Base-by-base conservation (phyloP, 176 grass and related monocot genomes). In the Bromus sterilis region DNA sequence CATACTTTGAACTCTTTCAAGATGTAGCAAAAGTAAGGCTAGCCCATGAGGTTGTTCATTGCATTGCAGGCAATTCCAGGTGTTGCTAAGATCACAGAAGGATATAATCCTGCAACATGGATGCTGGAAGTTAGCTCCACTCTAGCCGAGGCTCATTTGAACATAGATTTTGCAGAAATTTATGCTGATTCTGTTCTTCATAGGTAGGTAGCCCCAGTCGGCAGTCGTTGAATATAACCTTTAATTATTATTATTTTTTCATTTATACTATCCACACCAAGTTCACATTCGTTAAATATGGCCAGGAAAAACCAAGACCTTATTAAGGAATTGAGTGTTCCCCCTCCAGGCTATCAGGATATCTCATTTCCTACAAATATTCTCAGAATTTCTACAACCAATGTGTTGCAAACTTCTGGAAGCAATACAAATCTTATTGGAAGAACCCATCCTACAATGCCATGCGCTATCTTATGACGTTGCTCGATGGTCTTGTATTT, bases 91-190 rank as follows among this genome's bases (percentile, higher is more conserved):
- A 92, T 94, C 67, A 74, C 81, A 80, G 85, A 89, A 74, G 92
- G 89, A 31, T 88, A 91, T 66, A 97, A 97, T 64, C 95, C 95
- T 70, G 95, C 95, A 24, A 97, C 95, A 51, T 97, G 95, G 95
- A 87, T 93, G 81, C 65, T 97, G 42, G 95, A 97, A 82, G 80
- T 97, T 69, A 97, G 80, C 59, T 77, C 89, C 13, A 43, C 87
- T 56, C 32, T 82, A 76, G 76, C 87, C 35, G 92, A 94, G 75
- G 80, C 92, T 86, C 70, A n/a, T 35, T 75, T 92, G 41, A 83
- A 83, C 15, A 11, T 97, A 25, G 70, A 92, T 42, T 97, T 94
- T 89, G 86, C 86, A 75, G 92, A 97, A 80, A 77, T 92, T 83
- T 97, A 97, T 83, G 83, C 85, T 25, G 74, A 80, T 41, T 97